Evolutionary conservation across 352 stramenopile genomes (phyloP).

Genomic region (Globisporangium echinulatum): DNA sequence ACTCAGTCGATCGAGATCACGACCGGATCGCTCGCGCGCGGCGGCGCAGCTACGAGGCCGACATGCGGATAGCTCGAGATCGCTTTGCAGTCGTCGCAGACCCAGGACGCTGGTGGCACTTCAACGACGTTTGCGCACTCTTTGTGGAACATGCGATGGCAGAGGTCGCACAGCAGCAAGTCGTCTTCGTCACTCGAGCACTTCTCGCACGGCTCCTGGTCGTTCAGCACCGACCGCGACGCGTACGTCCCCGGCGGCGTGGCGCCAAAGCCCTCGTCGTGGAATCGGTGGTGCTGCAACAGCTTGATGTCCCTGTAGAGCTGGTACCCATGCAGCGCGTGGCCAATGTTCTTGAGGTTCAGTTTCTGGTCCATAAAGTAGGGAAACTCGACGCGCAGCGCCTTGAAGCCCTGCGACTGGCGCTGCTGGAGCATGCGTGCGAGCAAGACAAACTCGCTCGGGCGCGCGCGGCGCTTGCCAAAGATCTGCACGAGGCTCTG

Average conservation of each 20-base stretch:
- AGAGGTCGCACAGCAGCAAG: conserved; percentile 75
- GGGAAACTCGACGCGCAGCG: conserved; percentile 71
- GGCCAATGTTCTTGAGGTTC: conserved; percentile 77
- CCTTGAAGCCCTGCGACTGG: conserved; percentile 74
- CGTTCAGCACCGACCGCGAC: conserved; percentile 71
- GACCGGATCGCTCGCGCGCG: conserved; percentile 23
- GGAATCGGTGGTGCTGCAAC: conserved; percentile 56
- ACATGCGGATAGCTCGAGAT: conserved; percentile 57
- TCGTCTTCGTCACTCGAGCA: conserved; percentile 67
- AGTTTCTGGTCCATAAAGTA: conserved; percentile 78
- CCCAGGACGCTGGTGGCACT: conserved; percentile 70
- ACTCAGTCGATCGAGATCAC: conserved; percentile 69
- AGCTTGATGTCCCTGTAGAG: conserved; percentile 83
- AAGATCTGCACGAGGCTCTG: conserved; percentile 82
- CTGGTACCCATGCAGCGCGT: conserved; percentile 76
- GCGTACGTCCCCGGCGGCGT: conserved; percentile 47
- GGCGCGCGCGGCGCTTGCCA: conserved; percentile 64
- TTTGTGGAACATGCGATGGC: conserved; percentile 80
- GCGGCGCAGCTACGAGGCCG: conserved; percentile 27
- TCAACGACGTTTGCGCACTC: conserved; percentile 77
- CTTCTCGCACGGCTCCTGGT: conserved; percentile 66
- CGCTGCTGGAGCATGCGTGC: conserved; percentile 65
- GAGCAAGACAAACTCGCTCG: conserved; percentile 60
- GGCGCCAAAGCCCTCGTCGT: conserved; percentile 59
- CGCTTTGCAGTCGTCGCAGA: conserved; percentile 68